Evolutionary conservation across 495 filamentous ascomycete genomes (phyloP), one percentile per base, ranked within the genome.

Genomic region (Cladorrhinum samala): DNA sequence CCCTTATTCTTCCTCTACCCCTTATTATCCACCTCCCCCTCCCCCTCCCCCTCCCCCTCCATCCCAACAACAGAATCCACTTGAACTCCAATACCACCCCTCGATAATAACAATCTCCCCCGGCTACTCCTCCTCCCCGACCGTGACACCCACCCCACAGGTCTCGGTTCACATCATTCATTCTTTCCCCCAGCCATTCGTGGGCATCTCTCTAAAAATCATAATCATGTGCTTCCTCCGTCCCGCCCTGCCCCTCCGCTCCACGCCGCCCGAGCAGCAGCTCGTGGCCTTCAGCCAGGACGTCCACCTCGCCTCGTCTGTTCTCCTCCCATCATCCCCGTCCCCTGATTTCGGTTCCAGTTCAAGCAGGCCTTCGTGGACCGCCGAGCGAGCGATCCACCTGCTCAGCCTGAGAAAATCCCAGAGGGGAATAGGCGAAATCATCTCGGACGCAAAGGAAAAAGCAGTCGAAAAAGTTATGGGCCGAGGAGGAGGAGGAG

Each of bases 171-270:
- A 78, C 30, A 58, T 78, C 7, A 53, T 85, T 2, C 67, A 74
- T 24, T 70, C 81, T 21, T 71, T 81, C 25, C 37, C 45, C 21
- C 39, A 5, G 6, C 16, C 59, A 0, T 63, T 76, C 30, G 55
- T 73, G 11, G 56, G 68, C 16, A 47, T 61, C 9, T 74, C 71
- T 39, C 20, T 84, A 1, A 64, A 77, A 18, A 57, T 83, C 38
- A 59, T 78, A n/a, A 38, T 83, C 5, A 77, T 86, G 75, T 82
- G 82, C 1, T 80, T 71, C 23, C 51, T 83, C 16, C 76, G 73
- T 9, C 62, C 67, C 14, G 52, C 65, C 11, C 67, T 72, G 1
- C 36, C 3, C 16, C 48, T 23, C 0, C 67, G 58, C 3, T 55
- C 49, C 2, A 65, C 63, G 18, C 63, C 68, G 1, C 62, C 54